These are phyloP conservation scores for Pseudogymnoascus sp. DNA, from an alignment of 2,329 filamentous ascomycete genomes.

Conservation along the genomic window DNA sequence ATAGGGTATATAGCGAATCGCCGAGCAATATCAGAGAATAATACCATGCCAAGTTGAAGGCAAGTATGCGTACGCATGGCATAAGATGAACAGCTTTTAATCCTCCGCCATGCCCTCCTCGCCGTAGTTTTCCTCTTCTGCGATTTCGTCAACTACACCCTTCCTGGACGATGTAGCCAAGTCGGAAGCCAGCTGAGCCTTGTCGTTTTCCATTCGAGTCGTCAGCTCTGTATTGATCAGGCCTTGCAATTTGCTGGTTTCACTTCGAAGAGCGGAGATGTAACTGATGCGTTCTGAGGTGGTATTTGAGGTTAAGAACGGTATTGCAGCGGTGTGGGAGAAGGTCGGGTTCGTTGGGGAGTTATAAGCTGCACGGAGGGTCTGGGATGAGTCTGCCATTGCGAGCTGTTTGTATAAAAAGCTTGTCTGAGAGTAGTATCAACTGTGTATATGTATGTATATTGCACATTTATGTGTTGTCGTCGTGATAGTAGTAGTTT, in stretches of 20 bases:
- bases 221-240: slow-evolving; percentile 64
- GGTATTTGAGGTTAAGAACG: slow-evolving; percentile 30
- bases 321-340: slow-evolving; percentile 32
- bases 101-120: slow-evolving; percentile 69
- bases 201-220: slow-evolving; percentile 65
- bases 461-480: not conserved
- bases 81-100: slow-evolving; percentile 26
- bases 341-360: slow-evolving; percentile 43
- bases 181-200: slow-evolving; percentile 37
- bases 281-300: slow-evolving; percentile 48
- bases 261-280: slow-evolving; percentile 48
- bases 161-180: slow-evolving; percentile 26
- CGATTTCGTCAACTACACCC: slow-evolving; percentile 41
- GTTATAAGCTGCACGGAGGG: slow-evolving; percentile 45
- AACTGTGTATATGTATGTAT: not conserved
- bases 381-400: slow-evolving; percentile 9
- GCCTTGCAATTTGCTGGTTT: slow-evolving; percentile 51
- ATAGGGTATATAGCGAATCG: slow-evolving; percentile 4
- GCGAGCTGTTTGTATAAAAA: not conserved
- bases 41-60: not conserved
- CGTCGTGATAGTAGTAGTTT: not conserved
- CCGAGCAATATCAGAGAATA: not conserved
- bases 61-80: not conserved
- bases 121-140: slow-evolving; percentile 72
- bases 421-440: slow-evolving; percentile 1